Percentiles rank a stretch among this genome's conserved stretches.
These are phyloP conservation scores for Anaeromyces robustus DNA, from an alignment of 192 early-diverging fungal species.

Conservation along the genomic window DNA sequence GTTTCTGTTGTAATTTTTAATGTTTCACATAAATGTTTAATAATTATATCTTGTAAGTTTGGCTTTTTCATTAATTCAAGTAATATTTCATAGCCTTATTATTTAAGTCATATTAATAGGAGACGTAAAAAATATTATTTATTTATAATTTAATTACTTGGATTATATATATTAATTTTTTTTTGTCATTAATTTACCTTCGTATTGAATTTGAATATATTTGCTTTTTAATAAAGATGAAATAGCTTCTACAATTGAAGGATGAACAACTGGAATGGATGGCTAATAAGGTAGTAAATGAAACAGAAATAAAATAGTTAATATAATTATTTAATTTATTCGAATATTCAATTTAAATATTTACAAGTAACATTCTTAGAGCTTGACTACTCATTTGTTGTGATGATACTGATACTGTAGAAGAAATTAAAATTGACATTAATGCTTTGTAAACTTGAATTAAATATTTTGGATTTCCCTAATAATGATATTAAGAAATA, in stretches of 20 bases:
- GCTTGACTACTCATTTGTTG: conserved; percentile 49
- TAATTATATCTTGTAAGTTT: conserved; percentile 26
- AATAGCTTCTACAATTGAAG: conserved; percentile 34
- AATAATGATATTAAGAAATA: too few relatives aligned
- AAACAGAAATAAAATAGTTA: too few relatives aligned
- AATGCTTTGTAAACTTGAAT: conserved; percentile 46
- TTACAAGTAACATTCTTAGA: conserved; percentile 32
- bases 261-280: conserved; percentile 28
- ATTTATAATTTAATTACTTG: too few relatives aligned
- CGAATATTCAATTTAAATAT: too few relatives aligned
- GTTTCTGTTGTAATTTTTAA: conserved; percentile 26
- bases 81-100: conserved; percentile 37
- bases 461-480: conserved; percentile 48
- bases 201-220: conserved; percentile 46
- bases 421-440: conserved; percentile 30
- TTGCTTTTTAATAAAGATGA: conserved; percentile 26
- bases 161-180: too few relatives aligned
- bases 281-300: too few relatives aligned
- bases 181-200: conserved; percentile 20
- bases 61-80: conserved; percentile 22
- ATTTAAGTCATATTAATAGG: too few relatives aligned
- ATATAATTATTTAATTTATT: too few relatives aligned
- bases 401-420: conserved; percentile 21
- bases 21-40: conserved; percentile 26
- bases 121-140: too few relatives aligned